phyloP scores from a whole-genome alignment of 805 yeast genomes.

The Barnettozyma sucrosica region DNA sequence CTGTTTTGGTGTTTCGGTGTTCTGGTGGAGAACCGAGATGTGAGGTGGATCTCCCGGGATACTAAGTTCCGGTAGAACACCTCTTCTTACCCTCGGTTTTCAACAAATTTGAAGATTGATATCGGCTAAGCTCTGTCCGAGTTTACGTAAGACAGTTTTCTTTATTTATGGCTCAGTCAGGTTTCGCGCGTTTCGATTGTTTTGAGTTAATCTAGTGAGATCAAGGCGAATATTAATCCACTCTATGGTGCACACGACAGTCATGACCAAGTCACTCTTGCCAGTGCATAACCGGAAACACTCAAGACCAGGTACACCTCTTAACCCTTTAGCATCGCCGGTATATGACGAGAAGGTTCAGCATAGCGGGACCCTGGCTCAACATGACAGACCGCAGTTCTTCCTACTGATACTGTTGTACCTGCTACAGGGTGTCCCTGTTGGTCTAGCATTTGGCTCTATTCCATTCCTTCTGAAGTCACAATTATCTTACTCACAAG shows the following conservation, averaged over 20 bases:
- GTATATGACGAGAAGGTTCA: conserved; percentile 3
- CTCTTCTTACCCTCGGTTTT: too few relatives aligned
- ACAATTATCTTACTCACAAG: conserved; percentile 76
- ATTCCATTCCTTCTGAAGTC: conserved; percentile 86
- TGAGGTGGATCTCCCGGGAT: too few relatives aligned
- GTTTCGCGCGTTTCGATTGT: too few relatives aligned
- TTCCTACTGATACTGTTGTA: conserved; percentile 67
- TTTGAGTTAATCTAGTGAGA: too few relatives aligned
- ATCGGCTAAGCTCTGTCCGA: too few relatives aligned
- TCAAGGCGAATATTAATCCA: not conserved
- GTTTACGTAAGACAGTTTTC: too few relatives aligned
- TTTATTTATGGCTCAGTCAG: too few relatives aligned
- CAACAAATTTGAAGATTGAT: too few relatives aligned
- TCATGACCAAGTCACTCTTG: conserved; percentile 2
- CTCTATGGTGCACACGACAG: not conserved
- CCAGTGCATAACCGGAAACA: conserved; percentile 9
- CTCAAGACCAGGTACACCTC: conserved; percentile 1
- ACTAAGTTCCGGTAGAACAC: too few relatives aligned
- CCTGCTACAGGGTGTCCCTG: conserved; percentile 92
- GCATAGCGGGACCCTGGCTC: conserved; percentile 21
- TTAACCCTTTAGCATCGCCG: not conserved
- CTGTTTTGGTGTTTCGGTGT: too few relatives aligned
- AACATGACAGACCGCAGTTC: conserved; percentile 68
- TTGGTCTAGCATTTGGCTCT: conserved; percentile 92
- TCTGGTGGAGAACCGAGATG: too few relatives aligned